Evolutionary conservation across 2,329 filamentous ascomycete genomes (phyloP).

Genomic region (Aureobasidium sp.): DNA sequence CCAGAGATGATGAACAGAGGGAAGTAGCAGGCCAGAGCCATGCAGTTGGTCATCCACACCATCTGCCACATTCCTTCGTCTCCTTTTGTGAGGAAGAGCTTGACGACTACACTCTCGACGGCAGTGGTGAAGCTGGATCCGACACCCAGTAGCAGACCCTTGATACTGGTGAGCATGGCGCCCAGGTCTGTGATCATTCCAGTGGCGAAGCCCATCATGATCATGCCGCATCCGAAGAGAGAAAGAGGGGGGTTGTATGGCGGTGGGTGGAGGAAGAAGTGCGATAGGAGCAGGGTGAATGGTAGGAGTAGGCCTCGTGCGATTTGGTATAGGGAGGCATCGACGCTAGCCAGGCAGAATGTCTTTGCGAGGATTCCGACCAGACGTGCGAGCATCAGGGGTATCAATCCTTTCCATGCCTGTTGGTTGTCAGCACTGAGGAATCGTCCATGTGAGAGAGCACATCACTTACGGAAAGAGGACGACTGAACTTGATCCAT

Average conservation of each 20-base stretch:
- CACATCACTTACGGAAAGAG: background rate
- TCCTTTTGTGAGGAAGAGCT: constrained; percentile 7
- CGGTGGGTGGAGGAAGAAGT: constrained; percentile 1
- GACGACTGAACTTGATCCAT: constrained; percentile 4
- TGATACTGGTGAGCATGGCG: constrained; percentile 9
- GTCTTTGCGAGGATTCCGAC: constrained; percentile 9
- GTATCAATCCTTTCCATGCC: constrained; percentile 6
- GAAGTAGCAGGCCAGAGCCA: constrained; percentile 6
- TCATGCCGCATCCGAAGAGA: constrained; percentile 1
- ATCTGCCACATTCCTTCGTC: constrained; percentile 11
- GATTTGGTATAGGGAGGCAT: constrained; percentile 7
- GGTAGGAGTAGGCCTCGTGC: constrained; percentile 4
- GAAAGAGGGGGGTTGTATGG: constrained; percentile 8
- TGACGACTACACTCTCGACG: constrained; percentile 6
- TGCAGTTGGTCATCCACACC: constrained; percentile 10
- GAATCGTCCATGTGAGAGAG: no score
- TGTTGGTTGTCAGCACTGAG: background rate
- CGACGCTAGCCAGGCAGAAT: constrained; percentile 7
- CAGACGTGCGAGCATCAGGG: constrained; percentile 2
- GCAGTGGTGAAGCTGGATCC: constrained; percentile 10
- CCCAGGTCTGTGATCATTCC: constrained; percentile 7
- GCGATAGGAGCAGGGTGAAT: constrained; percentile 5
- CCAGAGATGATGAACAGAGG: constrained; percentile 9
- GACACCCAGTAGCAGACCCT: constrained; percentile 5
- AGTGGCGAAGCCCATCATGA: constrained; percentile 8